phyloP scores from a whole-genome alignment of 495 filamentous ascomycete genomes.

The Daldinia loculata region DNA sequence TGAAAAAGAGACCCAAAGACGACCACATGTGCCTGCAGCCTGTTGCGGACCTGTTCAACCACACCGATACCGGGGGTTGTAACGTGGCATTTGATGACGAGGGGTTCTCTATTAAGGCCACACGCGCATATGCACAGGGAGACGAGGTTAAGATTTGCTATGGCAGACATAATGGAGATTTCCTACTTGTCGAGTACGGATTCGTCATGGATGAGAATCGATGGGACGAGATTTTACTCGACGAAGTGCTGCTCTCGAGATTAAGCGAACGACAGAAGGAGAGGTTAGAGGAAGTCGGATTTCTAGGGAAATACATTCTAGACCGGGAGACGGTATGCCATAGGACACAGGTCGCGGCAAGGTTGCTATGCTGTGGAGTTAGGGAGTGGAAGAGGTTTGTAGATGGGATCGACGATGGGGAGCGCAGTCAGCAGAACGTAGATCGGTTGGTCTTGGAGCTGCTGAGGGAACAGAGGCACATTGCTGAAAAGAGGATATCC shows the following conservation, averaged over 20 bases:
- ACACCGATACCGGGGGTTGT: conserved; percentile 67
- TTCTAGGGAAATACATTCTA: conserved; percentile 74
- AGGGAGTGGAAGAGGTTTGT: conserved; percentile 52
- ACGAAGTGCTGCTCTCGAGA: conserved; percentile 68
- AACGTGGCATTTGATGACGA: conserved; percentile 65
- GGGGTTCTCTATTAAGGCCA: conserved; percentile 69
- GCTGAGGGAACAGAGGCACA: conserved; percentile 32
- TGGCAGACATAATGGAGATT: conserved; percentile 81
- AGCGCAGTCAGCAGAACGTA: conserved; percentile 43
- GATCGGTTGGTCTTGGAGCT: conserved; percentile 45
- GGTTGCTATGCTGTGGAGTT: conserved; percentile 51
- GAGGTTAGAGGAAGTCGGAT: conserved; percentile 64
- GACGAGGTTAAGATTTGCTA: conserved; percentile 86
- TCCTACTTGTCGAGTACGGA: conserved; percentile 84
- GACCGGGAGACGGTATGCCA: conserved; percentile 70
- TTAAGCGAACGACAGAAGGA: conserved; percentile 58
- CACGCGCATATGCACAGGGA: conserved; percentile 64
- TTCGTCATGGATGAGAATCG: conserved; percentile 75
- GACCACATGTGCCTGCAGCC: conserved; percentile 84
- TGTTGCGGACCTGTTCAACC: conserved; percentile 90
- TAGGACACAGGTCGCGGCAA: conserved; percentile 75
- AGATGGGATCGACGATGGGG: conserved; percentile 50
- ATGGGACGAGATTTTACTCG: conserved; percentile 73
- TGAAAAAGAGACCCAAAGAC: conserved; percentile 63
- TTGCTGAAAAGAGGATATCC: conserved; percentile 51